phyloP scores from a whole-genome alignment of 352 stramenopile species.

The Globisporangium nodosum region DNA sequence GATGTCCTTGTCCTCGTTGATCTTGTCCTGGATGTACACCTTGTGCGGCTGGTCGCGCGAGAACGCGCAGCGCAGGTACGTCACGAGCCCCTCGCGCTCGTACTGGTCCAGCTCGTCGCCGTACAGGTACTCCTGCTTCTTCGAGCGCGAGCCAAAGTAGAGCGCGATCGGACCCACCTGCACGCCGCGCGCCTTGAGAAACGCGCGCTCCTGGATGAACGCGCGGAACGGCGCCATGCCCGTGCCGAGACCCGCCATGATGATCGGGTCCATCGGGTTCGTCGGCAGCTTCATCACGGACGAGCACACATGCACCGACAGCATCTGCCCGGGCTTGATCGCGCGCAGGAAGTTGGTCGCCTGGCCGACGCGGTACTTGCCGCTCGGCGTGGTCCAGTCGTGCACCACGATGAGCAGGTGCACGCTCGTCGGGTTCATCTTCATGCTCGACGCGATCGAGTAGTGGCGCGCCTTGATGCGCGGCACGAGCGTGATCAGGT shows the following conservation, averaged over 20 bases:
- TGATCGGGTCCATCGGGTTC: constrained; percentile 65
- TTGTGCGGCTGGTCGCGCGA: constrained; percentile 87
- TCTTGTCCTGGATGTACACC: constrained; percentile 88
- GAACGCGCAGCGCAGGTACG: constrained; percentile 80
- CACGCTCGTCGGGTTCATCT: constrained; percentile 77
- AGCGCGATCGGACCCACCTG: constrained; percentile 74
- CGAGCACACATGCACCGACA: constrained; percentile 66
- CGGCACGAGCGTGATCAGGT: constrained; percentile 69
- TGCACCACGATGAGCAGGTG: constrained; percentile 85
- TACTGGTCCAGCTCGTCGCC: constrained; percentile 86
- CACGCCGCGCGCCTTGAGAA: constrained; percentile 53
- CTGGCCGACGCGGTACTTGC: constrained; percentile 60
- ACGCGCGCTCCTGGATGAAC: constrained; percentile 87
- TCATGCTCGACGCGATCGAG: constrained; percentile 88
- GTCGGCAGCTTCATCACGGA: constrained; percentile 74
- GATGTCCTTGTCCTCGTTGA: constrained; percentile 74
- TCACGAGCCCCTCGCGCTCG: constrained; percentile 76
- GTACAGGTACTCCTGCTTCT: constrained; percentile 95
- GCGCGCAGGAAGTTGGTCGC: constrained; percentile 55
- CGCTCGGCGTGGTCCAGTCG: constrained; percentile 77
- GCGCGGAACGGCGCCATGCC: constrained; percentile 88
- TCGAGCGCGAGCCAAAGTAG: constrained; percentile 95
- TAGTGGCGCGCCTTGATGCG: constrained; percentile 88
- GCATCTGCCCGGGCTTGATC: constrained; percentile 39
- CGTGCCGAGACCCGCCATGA: constrained; percentile 85